phyloP scores from a whole-genome alignment of 805 yeast species.

The Ogataea nakhonphanomensis region DNA sequence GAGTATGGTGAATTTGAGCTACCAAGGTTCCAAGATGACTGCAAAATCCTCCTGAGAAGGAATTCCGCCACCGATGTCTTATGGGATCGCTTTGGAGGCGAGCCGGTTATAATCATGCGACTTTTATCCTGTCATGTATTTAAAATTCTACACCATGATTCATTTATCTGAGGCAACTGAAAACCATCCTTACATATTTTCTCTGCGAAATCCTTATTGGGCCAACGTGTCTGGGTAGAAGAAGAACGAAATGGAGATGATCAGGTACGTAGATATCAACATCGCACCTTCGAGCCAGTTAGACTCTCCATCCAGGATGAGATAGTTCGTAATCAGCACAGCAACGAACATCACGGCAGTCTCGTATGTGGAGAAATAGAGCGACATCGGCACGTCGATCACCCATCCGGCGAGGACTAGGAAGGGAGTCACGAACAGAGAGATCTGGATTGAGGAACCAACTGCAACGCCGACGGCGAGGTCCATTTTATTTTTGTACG shows the following conservation, averaged over 20 bases:
- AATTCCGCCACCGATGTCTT: no score
- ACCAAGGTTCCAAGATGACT: slow-evolving; percentile 19
- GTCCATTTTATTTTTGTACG: slow-evolving; percentile 95
- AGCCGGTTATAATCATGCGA: no score
- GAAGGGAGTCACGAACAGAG: slow-evolving; percentile 92
- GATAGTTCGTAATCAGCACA: slow-evolving; percentile 81
- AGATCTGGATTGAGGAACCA: slow-evolving; percentile 93
- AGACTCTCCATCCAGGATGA: slow-evolving; percentile 89
- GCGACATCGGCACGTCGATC: slow-evolving; percentile 85
- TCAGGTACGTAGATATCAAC: slow-evolving; percentile 80
- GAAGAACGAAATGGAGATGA: slow-evolving; percentile 86
- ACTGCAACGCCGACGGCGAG: slow-evolving; percentile 95
- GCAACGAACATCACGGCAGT: slow-evolving; percentile 88
- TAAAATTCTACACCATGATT: no score
- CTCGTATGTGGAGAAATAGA: slow-evolving; percentile 89
- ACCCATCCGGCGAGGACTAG: slow-evolving; percentile 94
- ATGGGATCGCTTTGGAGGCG: no score
- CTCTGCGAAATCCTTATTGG: slow-evolving; percentile 1
- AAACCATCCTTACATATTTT: no score
- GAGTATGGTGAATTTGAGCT: slow-evolving; percentile 22
- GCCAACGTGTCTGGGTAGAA: slow-evolving; percentile 66
- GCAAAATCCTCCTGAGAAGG: slow-evolving; percentile 4
- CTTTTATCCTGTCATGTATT: no score
- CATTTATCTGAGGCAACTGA: no score
- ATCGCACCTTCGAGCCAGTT: slow-evolving; percentile 97